Percentiles rank a stretch among this genome's conserved stretches.
These are phyloP conservation scores for Agarophyton chilense DNA, from an alignment of 23 red algal species.

Conservation along the genomic window DNA sequence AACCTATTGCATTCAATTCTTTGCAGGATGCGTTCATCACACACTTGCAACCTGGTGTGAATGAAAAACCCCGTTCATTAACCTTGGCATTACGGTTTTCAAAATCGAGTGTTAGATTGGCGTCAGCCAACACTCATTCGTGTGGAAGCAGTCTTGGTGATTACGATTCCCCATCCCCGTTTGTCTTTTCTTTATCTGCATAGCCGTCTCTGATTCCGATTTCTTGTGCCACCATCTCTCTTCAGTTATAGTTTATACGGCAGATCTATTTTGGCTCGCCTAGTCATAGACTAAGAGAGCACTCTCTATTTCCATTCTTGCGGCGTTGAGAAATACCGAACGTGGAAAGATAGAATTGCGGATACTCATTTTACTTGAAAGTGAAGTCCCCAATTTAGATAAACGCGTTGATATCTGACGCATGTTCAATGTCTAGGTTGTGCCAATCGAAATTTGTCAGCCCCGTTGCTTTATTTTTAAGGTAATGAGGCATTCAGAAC, in stretches of 20 bases:
- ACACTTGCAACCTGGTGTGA: background rate
- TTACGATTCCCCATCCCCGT: conserved; percentile 46
- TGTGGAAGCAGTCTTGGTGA: conserved; percentile 39
- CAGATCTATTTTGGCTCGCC: conserved; percentile 6
- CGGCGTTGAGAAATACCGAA: background rate
- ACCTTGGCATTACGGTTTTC: conserved; percentile 47
- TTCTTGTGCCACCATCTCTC: background rate
- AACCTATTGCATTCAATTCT: conserved; percentile 8
- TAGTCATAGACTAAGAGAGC: background rate
- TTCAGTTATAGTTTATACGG: background rate
- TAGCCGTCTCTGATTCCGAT: background rate
- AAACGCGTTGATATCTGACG: background rate
- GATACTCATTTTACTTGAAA: background rate
- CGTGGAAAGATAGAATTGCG: background rate
- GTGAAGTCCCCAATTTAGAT: background rate
- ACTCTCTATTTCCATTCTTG: background rate
- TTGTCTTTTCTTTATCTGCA: conserved; percentile 38
- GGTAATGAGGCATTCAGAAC: no score
- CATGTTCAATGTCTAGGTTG: background rate
- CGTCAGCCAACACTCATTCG: background rate
- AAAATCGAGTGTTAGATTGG: conserved; percentile 41
- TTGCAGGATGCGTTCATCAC: background rate
- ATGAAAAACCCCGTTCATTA: background rate
- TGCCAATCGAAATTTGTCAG: no score
- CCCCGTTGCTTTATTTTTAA: no score